A percentile compares a stretch with the other conserved stretches of the same genome.
Evolutionary conservation across 1,284 basidiomycete species (phyloP).

Genomic region (Cryptococcus jaspeensis): DNA sequence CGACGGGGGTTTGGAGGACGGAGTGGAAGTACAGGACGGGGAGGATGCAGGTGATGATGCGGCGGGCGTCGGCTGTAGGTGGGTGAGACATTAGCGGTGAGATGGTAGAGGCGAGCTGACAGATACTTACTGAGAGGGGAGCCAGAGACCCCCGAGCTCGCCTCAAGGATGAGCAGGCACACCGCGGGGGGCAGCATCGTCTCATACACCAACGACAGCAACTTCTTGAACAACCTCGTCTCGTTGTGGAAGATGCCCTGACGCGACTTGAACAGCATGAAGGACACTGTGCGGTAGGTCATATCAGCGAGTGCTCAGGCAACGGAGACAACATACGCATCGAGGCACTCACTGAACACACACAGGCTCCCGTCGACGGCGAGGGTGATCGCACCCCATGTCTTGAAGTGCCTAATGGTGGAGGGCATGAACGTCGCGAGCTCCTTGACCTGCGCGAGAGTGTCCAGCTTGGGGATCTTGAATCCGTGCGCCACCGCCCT

Average conservation of each 20-base stretch:
- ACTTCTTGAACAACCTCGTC: conserved; percentile 3
- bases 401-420: conserved; percentile 2
- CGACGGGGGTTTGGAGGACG: too few relatives aligned
- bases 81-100: too few relatives aligned
- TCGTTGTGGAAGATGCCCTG: conserved; percentile 12
- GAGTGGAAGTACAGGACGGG: too few relatives aligned
- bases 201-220: conserved; percentile 7
- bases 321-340: background rate
- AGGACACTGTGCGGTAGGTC: too few relatives aligned
- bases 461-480: conserved; percentile 1
- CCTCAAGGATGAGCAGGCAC: conserved; percentile 8
- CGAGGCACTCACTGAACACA: conserved; percentile 4
- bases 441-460: background rate
- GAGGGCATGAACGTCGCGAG: background rate
- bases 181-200: conserved; percentile 9
- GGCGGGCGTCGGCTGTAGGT: too few relatives aligned
- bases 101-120: too few relatives aligned
- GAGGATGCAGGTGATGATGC: too few relatives aligned
- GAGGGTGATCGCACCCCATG: conserved; percentile 10
- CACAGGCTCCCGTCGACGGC: conserved; percentile 10
- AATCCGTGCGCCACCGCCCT: conserved; percentile 3
- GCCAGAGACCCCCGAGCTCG: conserved; percentile 3
- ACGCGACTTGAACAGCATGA: conserved; percentile 7
- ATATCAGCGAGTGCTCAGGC: too few relatives aligned
- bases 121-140: conserved; percentile 7